phyloP scores from a whole-genome alignment of 1,284 basidiomycete species.

The Rhodotorula sp. region DNA sequence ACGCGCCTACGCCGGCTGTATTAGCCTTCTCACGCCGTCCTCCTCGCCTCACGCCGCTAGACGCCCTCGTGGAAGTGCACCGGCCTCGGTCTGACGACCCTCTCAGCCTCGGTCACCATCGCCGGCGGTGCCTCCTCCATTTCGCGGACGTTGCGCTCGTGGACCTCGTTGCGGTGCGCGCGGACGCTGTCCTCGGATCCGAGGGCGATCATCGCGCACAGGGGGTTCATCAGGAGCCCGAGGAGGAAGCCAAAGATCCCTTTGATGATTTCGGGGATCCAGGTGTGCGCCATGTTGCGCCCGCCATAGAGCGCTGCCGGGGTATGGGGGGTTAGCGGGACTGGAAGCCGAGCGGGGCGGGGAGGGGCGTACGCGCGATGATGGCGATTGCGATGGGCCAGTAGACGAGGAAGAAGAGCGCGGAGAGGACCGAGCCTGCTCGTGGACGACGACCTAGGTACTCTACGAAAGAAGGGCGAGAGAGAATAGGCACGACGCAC shows the following conservation, averaged over 20 bases:
- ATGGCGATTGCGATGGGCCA: constrained; percentile 51
- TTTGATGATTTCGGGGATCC: constrained; percentile 50
- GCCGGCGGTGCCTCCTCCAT: constrained; percentile 35
- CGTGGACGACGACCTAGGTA: constrained; percentile 17
- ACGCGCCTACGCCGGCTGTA: neutral
- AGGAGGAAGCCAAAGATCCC: constrained; percentile 47
- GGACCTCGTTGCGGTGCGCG: constrained; percentile 33
- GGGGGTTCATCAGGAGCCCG: constrained; percentile 35
- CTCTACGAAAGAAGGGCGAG: neutral
- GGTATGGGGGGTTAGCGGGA: too few relatives aligned
- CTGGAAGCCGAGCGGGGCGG: neutral
- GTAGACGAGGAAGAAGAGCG: constrained; percentile 51
- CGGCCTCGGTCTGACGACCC: constrained; percentile 10
- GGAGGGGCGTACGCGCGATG: constrained; percentile 43
- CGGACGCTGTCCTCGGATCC: constrained; percentile 41
- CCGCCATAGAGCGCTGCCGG: constrained; percentile 49
- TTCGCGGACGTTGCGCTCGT: constrained; percentile 21
- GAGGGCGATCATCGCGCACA: constrained; percentile 39
- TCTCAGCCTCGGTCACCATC: constrained; percentile 29
- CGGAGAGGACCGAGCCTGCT: constrained; percentile 50
- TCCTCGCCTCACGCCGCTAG: neutral
- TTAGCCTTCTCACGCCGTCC: neutral
- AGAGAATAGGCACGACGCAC: constrained; percentile 34
- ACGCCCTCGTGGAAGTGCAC: constrained; percentile 2
- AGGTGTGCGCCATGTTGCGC: constrained; percentile 47